A percentile compares a stretch with the other conserved stretches of the same genome.
phyloP scores from a whole-genome alignment of 805 yeast genomes.

The Kregervanrija delftensis region DNA sequence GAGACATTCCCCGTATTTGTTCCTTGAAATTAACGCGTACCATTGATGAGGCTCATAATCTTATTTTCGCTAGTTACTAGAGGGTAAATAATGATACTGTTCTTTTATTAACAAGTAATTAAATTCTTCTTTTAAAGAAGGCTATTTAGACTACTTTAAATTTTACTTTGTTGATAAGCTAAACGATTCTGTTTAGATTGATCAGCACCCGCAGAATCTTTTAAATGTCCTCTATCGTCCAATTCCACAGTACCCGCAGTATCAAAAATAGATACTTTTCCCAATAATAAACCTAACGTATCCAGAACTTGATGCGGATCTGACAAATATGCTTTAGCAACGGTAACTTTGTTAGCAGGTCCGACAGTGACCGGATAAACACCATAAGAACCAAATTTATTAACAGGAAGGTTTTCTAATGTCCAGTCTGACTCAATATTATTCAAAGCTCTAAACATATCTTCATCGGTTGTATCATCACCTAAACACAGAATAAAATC shows the following conservation, averaged over 20 bases:
- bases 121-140: too few species aligned
- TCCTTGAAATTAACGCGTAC: too few species aligned
- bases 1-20: too few species aligned
- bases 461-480: constrained; percentile 96
- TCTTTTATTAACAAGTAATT: too few species aligned
- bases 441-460: constrained; percentile 81
- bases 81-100: too few species aligned
- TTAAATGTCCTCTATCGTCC: constrained; percentile 71
- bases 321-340: constrained; percentile 76
- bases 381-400: constrained; percentile 49
- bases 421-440: constrained; percentile 52
- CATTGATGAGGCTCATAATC: too few species aligned
- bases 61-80: too few species aligned
- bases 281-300: constrained; percentile 71
- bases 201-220: constrained; percentile 37
- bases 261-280: constrained; percentile 72
- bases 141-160: too few species aligned
- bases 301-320: constrained; percentile 84
- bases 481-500: constrained; percentile 89
- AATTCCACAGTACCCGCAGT: constrained; percentile 70
- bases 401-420: constrained; percentile 32
- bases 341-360: constrained; percentile 79
- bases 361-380: constrained; percentile 88
- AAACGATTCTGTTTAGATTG: constrained; percentile 26
- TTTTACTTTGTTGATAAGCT: background rate